Evolutionary conservation across 73 alveolate species (phyloP), one percentile per base, ranked within the genome.

Genomic region (Stentor roeselii): DNA sequence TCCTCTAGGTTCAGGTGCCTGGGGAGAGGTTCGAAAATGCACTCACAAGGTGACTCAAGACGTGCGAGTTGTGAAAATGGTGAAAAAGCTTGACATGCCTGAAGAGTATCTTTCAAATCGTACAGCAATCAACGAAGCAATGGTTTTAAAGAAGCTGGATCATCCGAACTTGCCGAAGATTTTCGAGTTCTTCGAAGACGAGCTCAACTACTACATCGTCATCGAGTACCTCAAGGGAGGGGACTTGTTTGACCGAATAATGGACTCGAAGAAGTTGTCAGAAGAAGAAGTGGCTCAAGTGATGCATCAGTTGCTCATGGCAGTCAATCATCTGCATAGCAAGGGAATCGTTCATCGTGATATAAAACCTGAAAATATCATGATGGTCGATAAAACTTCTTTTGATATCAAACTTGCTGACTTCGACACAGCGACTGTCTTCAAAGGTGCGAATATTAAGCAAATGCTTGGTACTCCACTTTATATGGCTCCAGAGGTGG

Each of bases 391-490:
- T 2, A 15, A 31, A 36, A 14, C 76, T 39, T 15, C 27, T 37
- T 27, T 86, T n/a, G 90, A 89, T 39, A 86, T 92, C 11, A 90
- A 93, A 76, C 59, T 93, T 42, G 84, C 93, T 78, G 98, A 93
- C 83, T 93, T 93, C 75, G 98, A 50, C 21, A 50, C 67, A 50
- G 67, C 67, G 21, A 50, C 67, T 11, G 67, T 50, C 21, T 50
- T 50, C 21, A 6, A 21, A 50, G 21, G 21, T 21, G 21, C 67
- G 67, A 50, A 21, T 21, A 11, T 50, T 50, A 50, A 21, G 67
- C 6, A 50, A 50, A 50, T 50, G 67, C 21, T 50, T 50, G 67
- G 67, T 21, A 50, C 67, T 11, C 67, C 67, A 11, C 21, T 50
- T 11, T 50, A 50, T 50, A 50, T 50, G 67, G 67, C 67, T 21